Evolutionary conservation across 768 basidiomycete genomes (phyloP).

Genomic region (Leccinum truebloodii): DNA sequence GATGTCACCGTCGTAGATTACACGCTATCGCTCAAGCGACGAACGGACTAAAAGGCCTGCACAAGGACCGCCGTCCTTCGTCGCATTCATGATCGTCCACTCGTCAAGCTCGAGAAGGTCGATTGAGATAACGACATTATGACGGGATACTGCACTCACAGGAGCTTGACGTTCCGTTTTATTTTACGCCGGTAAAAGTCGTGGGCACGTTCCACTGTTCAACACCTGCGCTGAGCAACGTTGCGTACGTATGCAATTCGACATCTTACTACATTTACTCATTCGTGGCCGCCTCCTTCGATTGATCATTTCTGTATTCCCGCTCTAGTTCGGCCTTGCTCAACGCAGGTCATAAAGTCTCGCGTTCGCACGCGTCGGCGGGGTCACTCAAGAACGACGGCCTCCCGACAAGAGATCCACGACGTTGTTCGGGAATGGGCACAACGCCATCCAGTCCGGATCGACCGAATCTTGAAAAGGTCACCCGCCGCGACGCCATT

Average conservation of each 20-base stretch:
- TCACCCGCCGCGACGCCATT: conserved; percentile 71
- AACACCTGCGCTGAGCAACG: conserved; percentile 72
- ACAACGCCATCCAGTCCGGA: conserved; percentile 77
- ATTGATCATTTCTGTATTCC: neutral
- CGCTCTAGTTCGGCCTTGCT: conserved; percentile 78
- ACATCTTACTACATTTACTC: neutral
- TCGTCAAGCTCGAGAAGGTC: too few relatives aligned
- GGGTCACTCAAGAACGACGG: conserved; percentile 91
- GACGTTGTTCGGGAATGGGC: conserved; percentile 89
- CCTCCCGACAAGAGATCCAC: conserved; percentile 66
- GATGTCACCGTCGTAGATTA: too few relatives aligned
- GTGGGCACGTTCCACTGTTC: conserved; percentile 81
- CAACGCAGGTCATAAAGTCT: conserved; percentile 80
- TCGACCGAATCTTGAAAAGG: conserved; percentile 74
- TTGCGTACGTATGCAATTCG: conserved; percentile 56
- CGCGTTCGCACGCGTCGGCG: conserved; percentile 86
- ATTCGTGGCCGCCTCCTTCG: neutral
- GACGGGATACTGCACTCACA: conserved; percentile 28
- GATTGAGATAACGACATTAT: neutral
- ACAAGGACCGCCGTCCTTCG: too few relatives aligned
- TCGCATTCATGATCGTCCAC: too few relatives aligned
- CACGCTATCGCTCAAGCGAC: too few relatives aligned
- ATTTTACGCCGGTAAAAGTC: conserved; percentile 81
- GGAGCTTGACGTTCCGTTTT: conserved; percentile 81
- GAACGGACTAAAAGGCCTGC: too few relatives aligned